Base-by-base conservation (phyloP, 2,329 filamentous ascomycete genomes). In the Cordyceps cateniannulata region DNA sequence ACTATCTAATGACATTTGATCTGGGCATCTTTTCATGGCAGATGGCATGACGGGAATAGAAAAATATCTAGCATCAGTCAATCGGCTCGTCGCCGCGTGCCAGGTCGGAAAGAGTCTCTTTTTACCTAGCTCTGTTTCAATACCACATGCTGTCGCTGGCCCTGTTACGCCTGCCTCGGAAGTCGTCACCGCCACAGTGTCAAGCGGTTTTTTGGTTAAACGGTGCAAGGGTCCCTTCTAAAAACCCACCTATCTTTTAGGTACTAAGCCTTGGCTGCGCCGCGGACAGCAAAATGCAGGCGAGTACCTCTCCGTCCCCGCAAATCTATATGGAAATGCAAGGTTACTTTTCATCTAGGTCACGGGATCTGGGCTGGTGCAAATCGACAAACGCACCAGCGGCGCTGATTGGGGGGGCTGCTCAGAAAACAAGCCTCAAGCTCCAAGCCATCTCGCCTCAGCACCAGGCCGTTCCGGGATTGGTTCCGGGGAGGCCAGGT, bases 401-500 rank as follows among this genome's bases (percentile, higher is more conserved):
- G 20, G 44, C 27, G 32, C 25, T 56, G 53, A 48, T 56, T 56
- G 56, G 56, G 38, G 38, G 38, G 38, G 16, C 18, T 10, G 38
- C 38, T n/a, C 38, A n/a, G 7, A 42, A 42, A n/a, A 18, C 38
- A n/a, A 42, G 38, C 38, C 35, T 16, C 35, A 25, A 29, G 38
- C 44, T 20, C 32, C 45, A 44, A 58, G 29, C 45, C 27, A 57
- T 29, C 44, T 18, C 14, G 24, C 18, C 24, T 58, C 55, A 40
- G 42, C 42, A 27, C 40, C 53, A 56, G 27, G 18, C 44, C 55
- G 55, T 27, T 58, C 29, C 38, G 22, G 58, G 58, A 53, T 60
- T 60, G 50, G 58, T 40, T 47, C 58, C 40, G 42, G 27, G 58
- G 58, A 47, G 49, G 25, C 45, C 45, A 27, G 27, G 5, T n/a